These are phyloP conservation scores for Daldinia concentrica DNA, from an alignment of 495 filamentous ascomycete genomes.

Conservation along the genomic window DNA sequence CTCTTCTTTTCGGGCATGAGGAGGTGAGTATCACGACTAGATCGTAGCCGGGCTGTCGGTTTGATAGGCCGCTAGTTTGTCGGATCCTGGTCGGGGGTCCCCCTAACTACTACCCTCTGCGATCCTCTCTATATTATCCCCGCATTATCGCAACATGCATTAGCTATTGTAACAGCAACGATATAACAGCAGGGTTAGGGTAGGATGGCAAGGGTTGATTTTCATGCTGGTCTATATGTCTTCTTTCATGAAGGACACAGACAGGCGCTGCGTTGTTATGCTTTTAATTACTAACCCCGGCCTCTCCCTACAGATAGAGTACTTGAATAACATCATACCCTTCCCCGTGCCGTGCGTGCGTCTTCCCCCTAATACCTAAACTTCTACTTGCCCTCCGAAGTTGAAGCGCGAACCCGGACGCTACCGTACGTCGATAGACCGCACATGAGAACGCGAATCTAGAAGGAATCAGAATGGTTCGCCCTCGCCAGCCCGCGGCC, in stretches of 20 bases:
- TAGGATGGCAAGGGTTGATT: not conserved
- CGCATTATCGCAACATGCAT: constrained; percentile 38
- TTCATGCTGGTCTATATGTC: constrained; percentile 1
- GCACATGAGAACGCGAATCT: constrained; percentile 2
- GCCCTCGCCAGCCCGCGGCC: constrained; percentile 16
- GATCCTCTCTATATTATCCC: constrained; percentile 31
- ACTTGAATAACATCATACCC: constrained; percentile 30
- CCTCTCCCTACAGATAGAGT: not conserved
- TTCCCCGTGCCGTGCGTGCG: constrained; percentile 11
- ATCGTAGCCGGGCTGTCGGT: constrained; percentile 37
- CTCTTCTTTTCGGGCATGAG: constrained; percentile 16
- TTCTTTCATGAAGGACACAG: constrained; percentile 12
- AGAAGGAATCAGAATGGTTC: constrained; percentile 24
- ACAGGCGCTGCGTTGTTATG: constrained; percentile 6
- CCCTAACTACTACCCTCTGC: constrained; percentile 11
- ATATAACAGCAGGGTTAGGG: constrained; percentile 8
- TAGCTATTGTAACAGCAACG: constrained; percentile 17
- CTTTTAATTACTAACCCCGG: constrained; percentile 24
- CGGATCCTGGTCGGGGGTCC: constrained; percentile 19
- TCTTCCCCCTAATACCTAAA: not conserved
- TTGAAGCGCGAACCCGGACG: not conserved
- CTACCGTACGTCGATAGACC: not conserved
- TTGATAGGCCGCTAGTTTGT: constrained; percentile 37
- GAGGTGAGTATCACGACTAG: constrained; percentile 11
- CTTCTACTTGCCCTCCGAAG: not conserved